phyloP scores from a whole-genome alignment of 2,329 filamentous ascomycete species.

The Corynespora cassiicola region DNA sequence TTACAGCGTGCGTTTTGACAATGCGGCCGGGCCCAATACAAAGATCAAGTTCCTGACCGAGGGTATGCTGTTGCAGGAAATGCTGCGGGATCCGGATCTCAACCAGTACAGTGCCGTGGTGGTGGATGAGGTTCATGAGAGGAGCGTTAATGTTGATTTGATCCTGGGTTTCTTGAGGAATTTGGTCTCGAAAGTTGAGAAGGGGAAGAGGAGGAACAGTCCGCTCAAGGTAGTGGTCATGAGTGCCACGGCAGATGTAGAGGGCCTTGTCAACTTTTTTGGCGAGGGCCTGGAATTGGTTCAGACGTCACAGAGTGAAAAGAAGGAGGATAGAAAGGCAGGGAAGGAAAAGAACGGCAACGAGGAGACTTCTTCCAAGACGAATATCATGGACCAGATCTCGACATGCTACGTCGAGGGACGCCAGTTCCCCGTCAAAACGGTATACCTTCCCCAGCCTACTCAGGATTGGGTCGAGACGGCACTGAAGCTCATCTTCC shows the following conservation, averaged over 20 bases:
- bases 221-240: constrained; percentile 91
- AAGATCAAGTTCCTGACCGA: constrained; percentile 94
- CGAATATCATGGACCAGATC: constrained; percentile 6
- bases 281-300: constrained; percentile 38
- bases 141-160: constrained; percentile 92
- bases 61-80: constrained; percentile 93
- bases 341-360: constrained; percentile 9
- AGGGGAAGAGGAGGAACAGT: constrained; percentile 62
- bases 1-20: constrained; percentile 95
- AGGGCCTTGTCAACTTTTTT: constrained; percentile 80
- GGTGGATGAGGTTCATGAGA: constrained; percentile 96
- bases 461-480: constrained; percentile 83
- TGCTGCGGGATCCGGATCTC: constrained; percentile 83
- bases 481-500: constrained; percentile 80
- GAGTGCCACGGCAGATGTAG: constrained; percentile 94
- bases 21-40: constrained; percentile 79
- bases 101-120: constrained; percentile 87
- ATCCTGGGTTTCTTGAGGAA: constrained; percentile 87
- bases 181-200: constrained; percentile 68
- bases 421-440: constrained; percentile 83
- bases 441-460: constrained; percentile 74
- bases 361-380: constrained; percentile 3
- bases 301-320: constrained; percentile 7
- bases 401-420: constrained; percentile 77
- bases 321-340: constrained; percentile 12